Evolutionary conservation across 768 basidiomycete species (phyloP), one percentile per base, ranked within the genome.

Genomic region (Pleurotus pulmonarius): DNA sequence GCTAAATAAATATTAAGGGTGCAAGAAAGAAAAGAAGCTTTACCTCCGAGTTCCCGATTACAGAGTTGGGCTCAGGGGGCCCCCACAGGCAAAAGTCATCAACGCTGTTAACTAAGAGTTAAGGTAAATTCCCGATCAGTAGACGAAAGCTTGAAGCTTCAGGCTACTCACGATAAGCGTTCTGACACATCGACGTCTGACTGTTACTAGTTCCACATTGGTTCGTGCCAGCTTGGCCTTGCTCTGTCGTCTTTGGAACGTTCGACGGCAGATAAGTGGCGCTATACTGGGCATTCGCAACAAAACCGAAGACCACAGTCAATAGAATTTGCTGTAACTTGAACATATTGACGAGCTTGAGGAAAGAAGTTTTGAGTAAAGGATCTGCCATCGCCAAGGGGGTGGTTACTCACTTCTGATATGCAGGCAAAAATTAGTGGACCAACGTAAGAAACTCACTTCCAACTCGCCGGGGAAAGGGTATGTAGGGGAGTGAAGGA

Each of bases 151-250:
- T 46, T 29, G 24, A 0, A 37, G 45, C 41, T 22, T 46, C 56
- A 60, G 60, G 49, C 18, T 16, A 68, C 82, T 59, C 65, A 83
- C 86, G 58, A 64, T 80, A 85, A 8, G 77, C 80, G 60, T 84
- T 84, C 64, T 91, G 90, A 69, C 90, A 92, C 56, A 69, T 68
- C 3, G 85, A 86, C 3, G 70, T 74, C 67, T 83, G 85, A 65
- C 74, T 81, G 49, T 73, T 67, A 15, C 67, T 71, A 3, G 79
- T 76, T 7, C 85, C 85, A 67, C 90, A 93, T 56, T 78, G 70
- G 67, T 89, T 86, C 12, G 83, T 84, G 13, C 84, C 86, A 6
- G 75, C 56, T 67, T 87, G 88, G 24, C 85, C 87, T 43, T 76
- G 63, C 64, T 88, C 79, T 12, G 78, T 73, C 13, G 75, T 70